A percentile compares a stretch with the other conserved stretches of the same genome.
Conservation (phyloP, 2,329 filamentous ascomycete genomes). For the Lachnellula occidentalis region DNA sequence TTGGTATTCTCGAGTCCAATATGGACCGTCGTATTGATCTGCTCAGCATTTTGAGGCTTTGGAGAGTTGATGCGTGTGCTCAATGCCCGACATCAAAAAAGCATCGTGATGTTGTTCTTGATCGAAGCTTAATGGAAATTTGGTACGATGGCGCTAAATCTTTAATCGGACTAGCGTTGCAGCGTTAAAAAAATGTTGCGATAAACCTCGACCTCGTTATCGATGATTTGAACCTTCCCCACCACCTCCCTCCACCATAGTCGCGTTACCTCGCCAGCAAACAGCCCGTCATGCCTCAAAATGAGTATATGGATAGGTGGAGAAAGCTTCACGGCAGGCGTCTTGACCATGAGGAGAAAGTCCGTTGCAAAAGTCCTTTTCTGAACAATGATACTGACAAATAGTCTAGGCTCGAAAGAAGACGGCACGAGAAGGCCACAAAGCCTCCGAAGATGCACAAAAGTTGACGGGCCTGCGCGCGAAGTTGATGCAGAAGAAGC, state of each 20-base stretch:
- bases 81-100: neutral
- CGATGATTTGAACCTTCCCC: constrained; percentile 8
- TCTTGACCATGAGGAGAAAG: constrained; percentile 58
- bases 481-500: constrained; percentile 89
- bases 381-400: neutral
- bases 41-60: constrained; percentile 25
- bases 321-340: constrained; percentile 57
- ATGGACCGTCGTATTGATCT: constrained; percentile 58
- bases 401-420: constrained; percentile 78
- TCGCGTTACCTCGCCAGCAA: neutral
- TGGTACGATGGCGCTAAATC: neutral
- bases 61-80: neutral
- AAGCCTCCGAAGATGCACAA: constrained; percentile 83
- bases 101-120: neutral
- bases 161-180: no score
- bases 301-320: constrained; percentile 79
- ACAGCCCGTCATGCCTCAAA: constrained; percentile 54
- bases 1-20: constrained; percentile 48
- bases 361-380: constrained; percentile 58
- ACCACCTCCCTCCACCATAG: constrained; percentile 21
- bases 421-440: constrained; percentile 81
- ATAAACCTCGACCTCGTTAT: constrained; percentile 13
- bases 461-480: constrained; percentile 86
- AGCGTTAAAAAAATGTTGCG: neutral
- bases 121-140: neutral